phyloP scores from a whole-genome alignment of 148 eudicot genomes.

The Bassia scoparia region DNA sequence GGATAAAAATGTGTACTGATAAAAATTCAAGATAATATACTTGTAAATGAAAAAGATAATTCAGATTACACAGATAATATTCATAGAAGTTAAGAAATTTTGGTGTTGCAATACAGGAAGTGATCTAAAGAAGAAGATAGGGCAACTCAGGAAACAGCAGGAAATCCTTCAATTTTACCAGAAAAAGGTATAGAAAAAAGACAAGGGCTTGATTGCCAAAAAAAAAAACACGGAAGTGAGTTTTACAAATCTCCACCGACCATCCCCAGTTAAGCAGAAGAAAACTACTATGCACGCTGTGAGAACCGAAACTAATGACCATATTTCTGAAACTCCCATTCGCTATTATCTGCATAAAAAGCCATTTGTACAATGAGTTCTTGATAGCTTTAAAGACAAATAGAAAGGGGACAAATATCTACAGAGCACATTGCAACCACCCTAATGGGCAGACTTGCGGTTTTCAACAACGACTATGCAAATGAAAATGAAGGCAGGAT shows the following conservation, averaged over 20 bases:
- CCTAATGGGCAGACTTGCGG: conserved; percentile 87
- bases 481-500: conserved; percentile 91
- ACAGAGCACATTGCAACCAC: background rate
- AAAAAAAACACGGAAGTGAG: background rate
- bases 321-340: conserved; percentile 95
- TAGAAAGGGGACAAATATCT: background rate
- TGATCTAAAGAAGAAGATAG: background rate
- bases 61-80: too few relatives aligned
- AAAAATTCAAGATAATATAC: too few relatives aligned
- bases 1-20: too few relatives aligned
- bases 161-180: background rate
- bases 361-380: background rate
- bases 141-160: background rate
- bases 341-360: conserved; percentile 64
- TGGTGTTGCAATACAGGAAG: background rate
- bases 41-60: too few relatives aligned
- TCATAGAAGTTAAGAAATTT: too few relatives aligned
- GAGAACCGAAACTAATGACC: conserved; percentile 46
- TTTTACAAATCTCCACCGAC: background rate
- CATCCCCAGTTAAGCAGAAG: background rate
- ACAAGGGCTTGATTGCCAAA: background rate
- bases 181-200: background rate
- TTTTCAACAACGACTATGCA: conserved; percentile 90
- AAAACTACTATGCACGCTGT: background rate
- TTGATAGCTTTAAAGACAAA: background rate